Evolutionary conservation across 257 asterid species (phyloP).

Genomic region (Sherardia arvensis): DNA sequence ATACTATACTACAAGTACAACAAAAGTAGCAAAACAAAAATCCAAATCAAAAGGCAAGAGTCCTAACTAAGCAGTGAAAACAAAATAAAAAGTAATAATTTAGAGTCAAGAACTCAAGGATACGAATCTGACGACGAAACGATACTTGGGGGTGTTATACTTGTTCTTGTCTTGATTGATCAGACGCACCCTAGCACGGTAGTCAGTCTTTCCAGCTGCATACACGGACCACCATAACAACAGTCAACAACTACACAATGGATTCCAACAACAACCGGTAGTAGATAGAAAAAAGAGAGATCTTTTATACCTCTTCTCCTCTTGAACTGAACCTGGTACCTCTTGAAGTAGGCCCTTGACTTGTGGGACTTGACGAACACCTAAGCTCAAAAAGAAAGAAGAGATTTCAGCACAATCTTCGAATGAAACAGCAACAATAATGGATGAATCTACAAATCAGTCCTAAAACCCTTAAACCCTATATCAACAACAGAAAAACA

Average conservation of each 20-base stretch:
- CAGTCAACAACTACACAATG: neutral
- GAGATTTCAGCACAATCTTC: neutral
- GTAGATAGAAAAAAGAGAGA: neutral
- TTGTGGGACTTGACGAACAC: conserved; percentile 64
- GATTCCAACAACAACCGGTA: too few species aligned
- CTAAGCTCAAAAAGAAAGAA: conserved; percentile 26
- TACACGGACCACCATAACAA: neutral
- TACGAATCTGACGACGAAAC: conserved; percentile 65
- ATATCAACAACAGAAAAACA: too few species aligned
- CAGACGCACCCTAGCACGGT: conserved; percentile 60
- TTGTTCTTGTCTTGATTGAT: conserved; percentile 71
- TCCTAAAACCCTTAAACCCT: neutral
- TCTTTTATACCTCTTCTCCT: conserved; percentile 57
- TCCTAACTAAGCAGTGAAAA: neutral
- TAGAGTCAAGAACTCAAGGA: conserved; percentile 20
- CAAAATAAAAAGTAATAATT: neutral
- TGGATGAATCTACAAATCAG: too few species aligned
- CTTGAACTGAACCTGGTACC: conserved; percentile 70
- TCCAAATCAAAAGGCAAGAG: neutral
- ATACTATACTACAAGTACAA: too few species aligned
- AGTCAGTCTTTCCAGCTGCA: conserved; percentile 70
- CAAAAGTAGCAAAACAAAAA: too few species aligned
- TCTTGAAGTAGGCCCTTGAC: conserved; percentile 57
- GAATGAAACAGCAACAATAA: neutral
- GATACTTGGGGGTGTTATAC: conserved; percentile 66